Percentiles rank a stretch among this genome's conserved stretches.
Conservation (phyloP, 1,284 basidiomycete genomes). For the Pseudozyma pruni region DNA sequence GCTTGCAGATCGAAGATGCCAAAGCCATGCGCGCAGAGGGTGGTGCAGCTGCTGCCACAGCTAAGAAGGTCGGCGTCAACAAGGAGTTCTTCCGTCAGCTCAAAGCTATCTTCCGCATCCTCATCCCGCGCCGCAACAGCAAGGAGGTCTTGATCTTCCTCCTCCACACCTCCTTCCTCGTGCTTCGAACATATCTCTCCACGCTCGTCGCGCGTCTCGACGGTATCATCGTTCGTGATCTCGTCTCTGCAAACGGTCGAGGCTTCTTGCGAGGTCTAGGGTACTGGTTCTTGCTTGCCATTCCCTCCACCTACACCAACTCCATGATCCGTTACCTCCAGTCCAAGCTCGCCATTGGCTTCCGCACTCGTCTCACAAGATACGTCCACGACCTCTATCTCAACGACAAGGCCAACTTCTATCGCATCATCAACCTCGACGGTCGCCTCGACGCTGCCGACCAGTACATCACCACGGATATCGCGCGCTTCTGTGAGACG, state of each 20-base stretch:
- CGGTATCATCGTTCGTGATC: conserved; percentile 86
- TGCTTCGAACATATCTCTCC: conserved; percentile 78
- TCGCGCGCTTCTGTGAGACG: conserved; percentile 88
- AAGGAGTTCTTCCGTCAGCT: conserved; percentile 77
- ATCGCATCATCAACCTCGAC: conserved; percentile 69
- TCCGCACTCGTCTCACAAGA: conserved; percentile 86
- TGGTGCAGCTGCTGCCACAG: conserved; percentile 61
- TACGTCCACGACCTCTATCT: conserved; percentile 91
- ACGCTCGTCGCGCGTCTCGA: conserved; percentile 89
- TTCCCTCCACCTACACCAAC: conserved; percentile 95
- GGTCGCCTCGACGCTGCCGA: conserved; percentile 65
- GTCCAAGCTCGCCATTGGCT: conserved; percentile 83
- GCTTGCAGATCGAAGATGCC: conserved; percentile 50
- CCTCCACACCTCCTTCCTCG: conserved; percentile 86
- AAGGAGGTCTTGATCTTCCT: conserved; percentile 82
- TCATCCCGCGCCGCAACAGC: conserved; percentile 55
- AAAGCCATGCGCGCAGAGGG: conserved; percentile 56
- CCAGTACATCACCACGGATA: conserved; percentile 87
- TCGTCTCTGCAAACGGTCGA: conserved; percentile 85
- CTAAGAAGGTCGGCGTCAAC: conserved; percentile 73
- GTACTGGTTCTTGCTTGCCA: conserved; percentile 88
- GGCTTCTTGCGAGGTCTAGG: conserved; percentile 86
- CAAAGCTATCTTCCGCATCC: conserved; percentile 64
- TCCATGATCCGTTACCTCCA: conserved; percentile 94
- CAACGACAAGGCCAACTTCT: conserved; percentile 71